Evolutionary conservation across 2,329 filamentous ascomycete species (phyloP), one percentile per base, ranked within the genome.

Genomic region (Aureobasidium sp.): DNA sequence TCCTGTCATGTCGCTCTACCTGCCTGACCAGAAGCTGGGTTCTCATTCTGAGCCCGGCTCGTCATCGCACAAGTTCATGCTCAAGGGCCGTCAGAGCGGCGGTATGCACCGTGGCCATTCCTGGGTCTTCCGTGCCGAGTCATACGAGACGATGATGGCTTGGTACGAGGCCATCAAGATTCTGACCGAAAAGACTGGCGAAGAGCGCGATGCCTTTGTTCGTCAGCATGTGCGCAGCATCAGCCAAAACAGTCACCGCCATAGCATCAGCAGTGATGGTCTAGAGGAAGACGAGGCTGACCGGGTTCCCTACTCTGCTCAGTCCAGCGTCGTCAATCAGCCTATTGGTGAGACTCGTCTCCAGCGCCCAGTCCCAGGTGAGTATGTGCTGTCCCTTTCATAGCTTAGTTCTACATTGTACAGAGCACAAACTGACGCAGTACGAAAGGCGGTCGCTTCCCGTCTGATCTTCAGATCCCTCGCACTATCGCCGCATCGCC

Each of bases 141-240:
- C 83, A 2, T 80, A 96, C 74, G 93, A 97, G 68, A 97, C 92
- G 15, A 97, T 97, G 93, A 86, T 96, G 79, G 91, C 91, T 49
- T 99, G 94, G 86, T 97, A 91, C 73, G 88, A 94, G 59, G 93
- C 96, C 69, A 93, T 99, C 73, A 91, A 93, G 73, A 86, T 83
- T 45, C 79, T 99, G 65, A 97, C 90, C 5, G 91, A 96, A 73
- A 92, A 89, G 75, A 89, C 88, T 29, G 89, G 91, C 32, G 90
- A 95, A 73, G 92, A 96, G 71, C 88, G 92, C 44, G 90, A 85
- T 73, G 90, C 89, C 32, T 97, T 94, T 72, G 90, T 97, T 44
- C 86, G 90, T 47, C 86, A 85, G 64, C 91, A 96, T 71, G 86
- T 88, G 41, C 84, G 91, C 59, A 93, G 87, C 70, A 75, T 90